These are phyloP conservation scores for Dendrothele bispora DNA, from an alignment of 768 basidiomycete species.

Conservation along the genomic window DNA sequence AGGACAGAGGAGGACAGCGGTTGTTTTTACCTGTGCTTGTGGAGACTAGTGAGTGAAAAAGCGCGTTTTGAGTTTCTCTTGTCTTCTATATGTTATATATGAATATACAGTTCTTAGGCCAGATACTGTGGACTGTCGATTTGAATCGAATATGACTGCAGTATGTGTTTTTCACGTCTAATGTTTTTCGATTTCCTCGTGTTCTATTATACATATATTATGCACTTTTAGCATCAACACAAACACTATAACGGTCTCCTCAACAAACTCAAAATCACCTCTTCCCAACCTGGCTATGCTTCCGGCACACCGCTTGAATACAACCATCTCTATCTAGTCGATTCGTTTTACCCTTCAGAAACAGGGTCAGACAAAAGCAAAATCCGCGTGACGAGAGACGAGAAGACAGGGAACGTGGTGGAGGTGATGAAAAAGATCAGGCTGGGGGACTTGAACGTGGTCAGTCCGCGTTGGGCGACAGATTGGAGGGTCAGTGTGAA, in stretches of 20 bases:
- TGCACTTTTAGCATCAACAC: slow-evolving; percentile 70
- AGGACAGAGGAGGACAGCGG: slow-evolving; percentile 58
- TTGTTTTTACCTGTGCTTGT: slow-evolving; percentile 71
- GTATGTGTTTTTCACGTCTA: slow-evolving; percentile 47
- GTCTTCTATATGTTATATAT: too few species aligned
- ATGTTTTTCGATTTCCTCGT: slow-evolving; percentile 6
- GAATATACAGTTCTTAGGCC: slow-evolving; percentile 78
- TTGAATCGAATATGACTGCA: slow-evolving; percentile 91
- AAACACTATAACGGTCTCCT: slow-evolving; percentile 82
- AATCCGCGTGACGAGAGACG: slow-evolving; percentile 82
- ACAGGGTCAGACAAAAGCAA: slow-evolving; percentile 48
- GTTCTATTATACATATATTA: slow-evolving; percentile 14
- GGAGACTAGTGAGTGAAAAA: slow-evolving; percentile 81
- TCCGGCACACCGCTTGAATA: slow-evolving; percentile 64
- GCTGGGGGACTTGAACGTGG: slow-evolving; percentile 86
- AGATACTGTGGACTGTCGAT: slow-evolving; percentile 62
- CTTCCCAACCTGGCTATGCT: slow-evolving; percentile 49
- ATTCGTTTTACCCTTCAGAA: slow-evolving; percentile 69
- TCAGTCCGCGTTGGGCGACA: slow-evolving; percentile 74
- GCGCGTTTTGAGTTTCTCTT: too few species aligned
- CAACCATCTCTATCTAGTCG: slow-evolving; percentile 74
- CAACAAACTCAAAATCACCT: slow-evolving; percentile 72
- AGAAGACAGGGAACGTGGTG: slow-evolving; percentile 61
- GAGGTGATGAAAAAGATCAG: slow-evolving; percentile 80
- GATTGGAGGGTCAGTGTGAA: slow-evolving; percentile 96